These are phyloP conservation scores for Globisporangium camurandrum DNA, from an alignment of 352 stramenopile species.

Conservation along the genomic window DNA sequence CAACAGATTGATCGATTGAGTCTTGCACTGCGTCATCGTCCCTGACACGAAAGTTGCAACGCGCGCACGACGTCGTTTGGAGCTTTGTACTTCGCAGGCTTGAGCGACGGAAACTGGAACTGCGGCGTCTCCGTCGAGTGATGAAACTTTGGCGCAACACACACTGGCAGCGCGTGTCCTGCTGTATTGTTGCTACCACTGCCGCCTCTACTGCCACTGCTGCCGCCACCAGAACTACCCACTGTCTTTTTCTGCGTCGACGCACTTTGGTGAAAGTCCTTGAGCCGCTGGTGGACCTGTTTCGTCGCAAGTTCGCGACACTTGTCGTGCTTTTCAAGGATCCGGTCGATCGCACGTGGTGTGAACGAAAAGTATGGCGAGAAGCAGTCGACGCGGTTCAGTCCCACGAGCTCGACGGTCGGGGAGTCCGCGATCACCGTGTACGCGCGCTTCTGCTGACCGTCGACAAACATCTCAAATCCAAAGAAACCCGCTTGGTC, in stretches of 20 bases:
- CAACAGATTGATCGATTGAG: too few relatives aligned
- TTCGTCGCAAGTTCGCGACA: constrained; percentile 28
- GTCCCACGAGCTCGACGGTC: constrained; percentile 40
- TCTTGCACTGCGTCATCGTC: too few relatives aligned
- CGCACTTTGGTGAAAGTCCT: constrained; percentile 27
- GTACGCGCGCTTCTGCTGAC: constrained; percentile 35
- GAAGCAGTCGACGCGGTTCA: constrained; percentile 71
- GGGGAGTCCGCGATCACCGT: constrained; percentile 49
- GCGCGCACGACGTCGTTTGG: constrained; percentile 41
- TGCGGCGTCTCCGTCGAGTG: constrained; percentile 36
- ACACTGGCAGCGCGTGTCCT: constrained; percentile 20
- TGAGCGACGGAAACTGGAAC: constrained; percentile 53
- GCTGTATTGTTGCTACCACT: too few relatives aligned
- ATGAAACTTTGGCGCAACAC: constrained; percentile 32
- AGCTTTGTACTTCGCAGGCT: constrained; percentile 38
- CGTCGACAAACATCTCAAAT: constrained; percentile 65
- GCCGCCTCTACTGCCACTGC: too few relatives aligned
- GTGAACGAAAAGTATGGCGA: constrained; percentile 72
- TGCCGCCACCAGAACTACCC: too few relatives aligned
- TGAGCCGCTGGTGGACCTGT: constrained; percentile 48
- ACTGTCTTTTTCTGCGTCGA: constrained; percentile 18
- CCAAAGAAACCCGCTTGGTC: constrained; percentile 51
- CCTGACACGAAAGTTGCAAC: constrained; percentile 39
- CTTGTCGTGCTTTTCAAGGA: constrained; percentile 46
- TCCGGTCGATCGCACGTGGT: constrained; percentile 42